Evolutionary conservation across 2,329 filamentous ascomycete genomes (phyloP).

Genomic region (Paecilomyces sp.): DNA sequence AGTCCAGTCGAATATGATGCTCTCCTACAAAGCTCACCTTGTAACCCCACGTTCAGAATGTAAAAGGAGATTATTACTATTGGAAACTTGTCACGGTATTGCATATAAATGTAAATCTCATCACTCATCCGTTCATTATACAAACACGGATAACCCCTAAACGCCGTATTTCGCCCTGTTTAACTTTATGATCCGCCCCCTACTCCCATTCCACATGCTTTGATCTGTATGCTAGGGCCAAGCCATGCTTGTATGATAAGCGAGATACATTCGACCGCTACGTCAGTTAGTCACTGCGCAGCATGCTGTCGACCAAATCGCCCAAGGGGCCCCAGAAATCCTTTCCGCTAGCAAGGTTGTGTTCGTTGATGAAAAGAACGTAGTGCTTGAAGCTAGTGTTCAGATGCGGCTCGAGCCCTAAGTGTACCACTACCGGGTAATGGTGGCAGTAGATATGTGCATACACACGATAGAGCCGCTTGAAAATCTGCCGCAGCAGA

Average conservation of each 20-base stretch:
- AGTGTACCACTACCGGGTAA: conserved; percentile 90
- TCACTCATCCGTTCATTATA: not conserved
- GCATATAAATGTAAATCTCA: not conserved
- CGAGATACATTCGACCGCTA: not conserved
- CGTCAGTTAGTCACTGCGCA: conserved; percentile 68
- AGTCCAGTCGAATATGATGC: too few relatives aligned
- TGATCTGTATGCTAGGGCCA: not conserved
- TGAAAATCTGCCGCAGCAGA: conserved; percentile 93
- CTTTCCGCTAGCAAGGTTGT: conserved; percentile 82
- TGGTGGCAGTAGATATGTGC: conserved; percentile 99
- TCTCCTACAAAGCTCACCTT: too few relatives aligned
- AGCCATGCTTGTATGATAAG: not conserved
- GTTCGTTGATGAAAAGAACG: conserved; percentile 96
- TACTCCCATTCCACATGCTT: not conserved
- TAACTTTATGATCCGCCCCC: not conserved
- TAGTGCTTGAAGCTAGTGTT: conserved; percentile 99
- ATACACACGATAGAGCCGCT: conserved; percentile 96
- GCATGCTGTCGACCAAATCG: conserved; percentile 95
- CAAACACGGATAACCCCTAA: not conserved
- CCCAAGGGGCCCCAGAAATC: conserved; percentile 96
- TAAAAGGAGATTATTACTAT: not conserved
- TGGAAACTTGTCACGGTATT: not conserved
- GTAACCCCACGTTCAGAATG: not conserved
- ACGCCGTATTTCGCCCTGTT: not conserved
- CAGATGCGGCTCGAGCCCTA: conserved; percentile 91